A percentile compares a stretch with the other conserved stretches of the same genome.
Conservation (phyloP, 345 rosid genomes). For the Noccaea caerulescens region DNA sequence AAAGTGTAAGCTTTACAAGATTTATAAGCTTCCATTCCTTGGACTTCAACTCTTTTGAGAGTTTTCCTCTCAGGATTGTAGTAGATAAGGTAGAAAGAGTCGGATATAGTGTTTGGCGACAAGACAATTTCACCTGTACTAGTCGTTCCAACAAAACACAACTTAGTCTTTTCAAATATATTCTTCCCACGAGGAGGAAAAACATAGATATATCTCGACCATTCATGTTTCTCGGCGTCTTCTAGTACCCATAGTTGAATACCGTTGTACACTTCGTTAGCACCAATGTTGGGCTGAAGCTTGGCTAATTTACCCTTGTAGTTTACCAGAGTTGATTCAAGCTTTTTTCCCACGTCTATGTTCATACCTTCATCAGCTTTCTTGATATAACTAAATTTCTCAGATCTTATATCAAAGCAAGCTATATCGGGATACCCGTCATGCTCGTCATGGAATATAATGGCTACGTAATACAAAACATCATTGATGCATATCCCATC, state of each 20-base stretch:
- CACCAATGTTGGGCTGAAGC: not conserved
- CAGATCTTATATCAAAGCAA: slow-evolving; percentile 11
- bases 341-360: too few relatives aligned
- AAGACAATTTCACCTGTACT: slow-evolving; percentile 23
- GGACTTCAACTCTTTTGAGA: not conserved
- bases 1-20: not conserved
- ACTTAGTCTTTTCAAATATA: not conserved
- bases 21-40: slow-evolving; percentile 11
- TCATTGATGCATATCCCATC: slow-evolving; percentile 33
- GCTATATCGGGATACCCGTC: not conserved
- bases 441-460: not conserved
- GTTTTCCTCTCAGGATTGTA: slow-evolving; percentile 2
- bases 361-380: not conserved
- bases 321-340: not conserved
- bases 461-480: slow-evolving; percentile 21
- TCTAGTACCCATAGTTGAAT: slow-evolving; percentile 23
- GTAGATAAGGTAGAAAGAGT: slow-evolving; percentile 10
- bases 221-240: slow-evolving; percentile 3
- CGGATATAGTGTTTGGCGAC: not conserved
- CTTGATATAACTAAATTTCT: not conserved
- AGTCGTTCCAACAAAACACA: slow-evolving; percentile 10
- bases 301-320: slow-evolving; percentile 28
- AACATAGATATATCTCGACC: not conserved
- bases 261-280: not conserved
- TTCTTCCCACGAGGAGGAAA: not conserved